A percentile compares a stretch with the other conserved stretches of the same genome.
Evolutionary conservation across 169 alveolate genomes (phyloP).

Genomic region (Cyclospora cayetanensis): DNA sequence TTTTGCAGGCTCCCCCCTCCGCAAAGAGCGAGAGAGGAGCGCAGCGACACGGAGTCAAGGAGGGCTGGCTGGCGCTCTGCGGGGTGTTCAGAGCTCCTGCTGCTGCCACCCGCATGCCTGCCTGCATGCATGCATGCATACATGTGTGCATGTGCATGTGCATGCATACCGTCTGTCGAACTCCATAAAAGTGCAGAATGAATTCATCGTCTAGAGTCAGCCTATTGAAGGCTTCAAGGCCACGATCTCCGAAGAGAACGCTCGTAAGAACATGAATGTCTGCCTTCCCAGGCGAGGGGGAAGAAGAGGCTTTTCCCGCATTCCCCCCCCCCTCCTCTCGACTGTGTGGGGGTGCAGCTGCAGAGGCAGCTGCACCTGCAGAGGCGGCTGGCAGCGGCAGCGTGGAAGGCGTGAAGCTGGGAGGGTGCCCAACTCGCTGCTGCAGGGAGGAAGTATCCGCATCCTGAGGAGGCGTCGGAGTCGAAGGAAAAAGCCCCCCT

Average conservation of each 20-base stretch:
- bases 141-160: not conserved
- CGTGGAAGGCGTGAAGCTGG: too few relatives aligned
- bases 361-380: too few relatives aligned
- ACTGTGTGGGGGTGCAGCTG: too few relatives aligned
- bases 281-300: too few relatives aligned
- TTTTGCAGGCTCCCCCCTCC: not conserved
- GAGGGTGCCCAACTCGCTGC: too few relatives aligned
- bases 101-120: not conserved
- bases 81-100: not conserved
- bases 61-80: not conserved
- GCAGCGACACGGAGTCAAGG: not conserved
- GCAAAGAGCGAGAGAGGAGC: not conserved
- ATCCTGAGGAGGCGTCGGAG: too few relatives aligned
- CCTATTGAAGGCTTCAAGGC: slow-evolving; percentile 48
- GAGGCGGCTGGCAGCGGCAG: too few relatives aligned
- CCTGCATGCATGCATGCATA: not conserved
- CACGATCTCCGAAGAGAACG: slow-evolving; percentile 47
- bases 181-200: slow-evolving; percentile 68
- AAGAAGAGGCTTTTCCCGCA: too few relatives aligned
- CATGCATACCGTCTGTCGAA: slow-evolving; percentile 62
- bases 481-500: too few relatives aligned
- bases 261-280: too few relatives aligned
- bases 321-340: too few relatives aligned
- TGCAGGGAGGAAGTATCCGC: too few relatives aligned
- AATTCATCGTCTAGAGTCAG: slow-evolving; percentile 58